These are phyloP conservation scores for Cutaneotrichosporon cyanovorans DNA, from an alignment of 1,284 basidiomycete species.

Conservation along the genomic window DNA sequence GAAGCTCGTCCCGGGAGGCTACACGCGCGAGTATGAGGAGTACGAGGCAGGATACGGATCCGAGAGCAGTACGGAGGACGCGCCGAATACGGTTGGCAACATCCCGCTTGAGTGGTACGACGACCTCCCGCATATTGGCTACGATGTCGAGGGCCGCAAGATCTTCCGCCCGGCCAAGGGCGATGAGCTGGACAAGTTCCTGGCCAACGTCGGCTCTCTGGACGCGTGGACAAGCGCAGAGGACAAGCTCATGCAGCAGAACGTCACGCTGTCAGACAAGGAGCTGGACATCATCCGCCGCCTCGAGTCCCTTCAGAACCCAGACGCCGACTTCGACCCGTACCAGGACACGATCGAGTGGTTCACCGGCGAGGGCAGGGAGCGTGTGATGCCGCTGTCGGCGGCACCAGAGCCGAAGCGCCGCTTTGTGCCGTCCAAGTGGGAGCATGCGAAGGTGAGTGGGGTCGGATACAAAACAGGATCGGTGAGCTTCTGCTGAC, in stretches of 20 bases:
- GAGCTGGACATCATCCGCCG: slow-evolving; percentile 93
- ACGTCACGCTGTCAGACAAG: slow-evolving; percentile 79
- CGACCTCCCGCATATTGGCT: slow-evolving; percentile 98
- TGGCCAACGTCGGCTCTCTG: slow-evolving; percentile 87
- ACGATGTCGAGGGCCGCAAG: slow-evolving; percentile 90
- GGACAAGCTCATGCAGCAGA: slow-evolving; percentile 78
- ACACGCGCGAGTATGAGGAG: slow-evolving; percentile 82
- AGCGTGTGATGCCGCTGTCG: slow-evolving; percentile 86
- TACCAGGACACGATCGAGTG: slow-evolving; percentile 92
- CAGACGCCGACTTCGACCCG: slow-evolving; percentile 79
- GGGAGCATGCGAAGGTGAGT: slow-evolving; percentile 96
- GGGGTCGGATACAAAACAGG: no score
- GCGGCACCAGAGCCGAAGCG: slow-evolving; percentile 91
- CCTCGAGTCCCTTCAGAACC: slow-evolving; percentile 82
- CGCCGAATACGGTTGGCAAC: slow-evolving; percentile 88
- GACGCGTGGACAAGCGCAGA: slow-evolving; percentile 88
- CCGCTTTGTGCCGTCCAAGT: slow-evolving; percentile 95
- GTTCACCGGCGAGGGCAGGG: slow-evolving; percentile 94
- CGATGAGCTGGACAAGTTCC: slow-evolving; percentile 96
- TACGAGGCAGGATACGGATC: slow-evolving; percentile 96
- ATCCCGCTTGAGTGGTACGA: slow-evolving; percentile 99
- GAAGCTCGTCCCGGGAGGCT: slow-evolving; percentile 65
- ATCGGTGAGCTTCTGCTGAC: not conserved
- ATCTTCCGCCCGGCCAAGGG: slow-evolving; percentile 89
- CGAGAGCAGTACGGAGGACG: slow-evolving; percentile 95